A percentile compares a stretch with the other conserved stretches of the same genome.
Evolutionary conservation across 2,329 filamentous ascomycete species (phyloP).

Genomic region (Penicillium sp.): DNA sequence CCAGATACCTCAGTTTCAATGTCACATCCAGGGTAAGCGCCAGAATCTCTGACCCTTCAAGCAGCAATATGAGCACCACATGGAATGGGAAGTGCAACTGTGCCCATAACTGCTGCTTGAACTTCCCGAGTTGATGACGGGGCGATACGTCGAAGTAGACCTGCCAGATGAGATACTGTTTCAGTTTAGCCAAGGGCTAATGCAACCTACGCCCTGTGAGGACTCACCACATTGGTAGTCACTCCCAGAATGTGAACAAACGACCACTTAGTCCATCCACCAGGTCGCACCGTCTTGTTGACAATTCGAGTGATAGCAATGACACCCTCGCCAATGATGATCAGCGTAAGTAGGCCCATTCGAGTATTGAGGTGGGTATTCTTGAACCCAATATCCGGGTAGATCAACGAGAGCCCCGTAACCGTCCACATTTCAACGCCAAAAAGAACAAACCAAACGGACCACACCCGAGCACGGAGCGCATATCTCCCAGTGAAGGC

Average conservation of each 20-base stretch:
- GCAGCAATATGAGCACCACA: constrained; percentile 62
- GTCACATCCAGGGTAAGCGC: constrained; percentile 49
- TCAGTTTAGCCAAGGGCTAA: not conserved
- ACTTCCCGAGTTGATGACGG: constrained; percentile 51
- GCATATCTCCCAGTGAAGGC: constrained; percentile 29
- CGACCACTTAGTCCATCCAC: constrained; percentile 44
- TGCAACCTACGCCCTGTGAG: not conserved
- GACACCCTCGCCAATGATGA: constrained; percentile 67
- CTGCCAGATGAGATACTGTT: constrained; percentile 62
- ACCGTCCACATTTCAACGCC: constrained; percentile 55
- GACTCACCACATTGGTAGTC: constrained; percentile 40
- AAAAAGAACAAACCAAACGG: constrained; percentile 59
- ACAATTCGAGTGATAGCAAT: constrained; percentile 60
- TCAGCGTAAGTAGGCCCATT: constrained; percentile 64
- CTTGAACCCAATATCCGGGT: constrained; percentile 61
- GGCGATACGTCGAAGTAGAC: constrained; percentile 61
- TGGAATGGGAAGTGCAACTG: constrained; percentile 64
- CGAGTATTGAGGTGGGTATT: constrained; percentile 65
- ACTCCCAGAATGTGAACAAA: constrained; percentile 43
- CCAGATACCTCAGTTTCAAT: constrained; percentile 44
- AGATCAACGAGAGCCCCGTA: constrained; percentile 57
- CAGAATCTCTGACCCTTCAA: constrained; percentile 63
- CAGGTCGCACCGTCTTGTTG: constrained; percentile 51
- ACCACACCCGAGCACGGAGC: constrained; percentile 40
- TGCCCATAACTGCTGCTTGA: constrained; percentile 59